Evolutionary conservation across 306 rosid species (phyloP).

Genomic region (Ochetophila trinervis): DNA sequence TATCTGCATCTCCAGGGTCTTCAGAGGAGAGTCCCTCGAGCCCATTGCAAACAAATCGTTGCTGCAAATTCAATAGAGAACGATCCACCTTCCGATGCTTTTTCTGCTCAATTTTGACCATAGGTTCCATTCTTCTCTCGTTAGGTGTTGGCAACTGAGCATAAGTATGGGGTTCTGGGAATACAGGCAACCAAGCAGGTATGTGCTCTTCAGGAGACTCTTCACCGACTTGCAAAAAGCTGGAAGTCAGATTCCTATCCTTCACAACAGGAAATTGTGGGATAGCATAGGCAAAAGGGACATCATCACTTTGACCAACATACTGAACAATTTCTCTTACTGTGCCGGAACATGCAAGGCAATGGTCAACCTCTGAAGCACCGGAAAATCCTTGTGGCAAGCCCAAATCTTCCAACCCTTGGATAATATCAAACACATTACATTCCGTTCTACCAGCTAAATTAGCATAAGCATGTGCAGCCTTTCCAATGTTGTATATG

Average conservation of each 20-base stretch:
- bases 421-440: constrained; percentile 64
- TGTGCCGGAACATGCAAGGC: constrained; percentile 61
- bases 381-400: constrained; percentile 62
- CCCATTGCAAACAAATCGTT: constrained; percentile 40
- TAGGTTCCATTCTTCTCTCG: constrained; percentile 40
- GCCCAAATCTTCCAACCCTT: constrained; percentile 77
- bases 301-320: constrained; percentile 36
- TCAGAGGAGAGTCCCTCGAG: constrained; percentile 38
- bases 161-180: constrained; percentile 58
- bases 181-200: constrained; percentile 84
- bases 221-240: constrained; percentile 50
- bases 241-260: constrained; percentile 50
- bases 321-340: constrained; percentile 46
- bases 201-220: constrained; percentile 69
- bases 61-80: constrained; percentile 48
- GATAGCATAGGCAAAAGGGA: constrained; percentile 51
- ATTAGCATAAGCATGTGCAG: constrained; percentile 59
- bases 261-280: constrained; percentile 67
- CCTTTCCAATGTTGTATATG: constrained; percentile 54
- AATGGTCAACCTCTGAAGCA: constrained; percentile 65
- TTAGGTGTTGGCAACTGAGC: constrained; percentile 22
- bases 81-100: constrained; percentile 45
- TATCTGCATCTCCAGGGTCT: constrained; percentile 41
- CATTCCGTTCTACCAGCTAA: constrained; percentile 65
- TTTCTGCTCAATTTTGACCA: constrained; percentile 41